Percentiles rank a stretch among this genome's conserved stretches.
Conservation (phyloP, 2,329 filamentous ascomycete species). For the Elsinoe arachidis region DNA sequence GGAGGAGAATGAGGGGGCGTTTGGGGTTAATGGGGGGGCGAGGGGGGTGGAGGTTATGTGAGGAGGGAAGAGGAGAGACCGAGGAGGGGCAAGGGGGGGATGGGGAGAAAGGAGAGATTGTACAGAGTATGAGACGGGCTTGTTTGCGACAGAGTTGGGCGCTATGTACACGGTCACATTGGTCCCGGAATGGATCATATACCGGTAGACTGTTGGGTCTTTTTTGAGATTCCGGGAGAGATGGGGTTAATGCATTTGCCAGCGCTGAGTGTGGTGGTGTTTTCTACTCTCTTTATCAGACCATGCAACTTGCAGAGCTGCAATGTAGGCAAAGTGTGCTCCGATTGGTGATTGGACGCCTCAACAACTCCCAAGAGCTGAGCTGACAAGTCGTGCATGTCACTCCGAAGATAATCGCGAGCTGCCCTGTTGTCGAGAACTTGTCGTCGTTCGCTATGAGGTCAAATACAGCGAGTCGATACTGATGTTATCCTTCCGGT, state of each 20-base stretch:
- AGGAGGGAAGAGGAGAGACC: background rate
- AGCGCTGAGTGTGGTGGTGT: background rate
- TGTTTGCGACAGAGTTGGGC: background rate
- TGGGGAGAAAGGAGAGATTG: background rate
- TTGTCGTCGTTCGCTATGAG: too few relatives aligned
- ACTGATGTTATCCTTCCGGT: too few relatives aligned
- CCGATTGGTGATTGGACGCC: background rate
- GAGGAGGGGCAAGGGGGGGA: background rate
- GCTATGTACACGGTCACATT: background rate
- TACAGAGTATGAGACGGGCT: background rate
- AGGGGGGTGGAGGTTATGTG: constrained; percentile 10
- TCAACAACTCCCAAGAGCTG: background rate
- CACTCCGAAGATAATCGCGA: too few relatives aligned
- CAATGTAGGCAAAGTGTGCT: background rate
- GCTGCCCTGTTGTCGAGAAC: too few relatives aligned
- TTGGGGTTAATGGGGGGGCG: background rate
- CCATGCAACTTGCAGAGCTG: too few relatives aligned
- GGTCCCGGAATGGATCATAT: background rate
- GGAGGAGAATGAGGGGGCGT: constrained; percentile 7
- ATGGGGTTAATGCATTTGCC: background rate
- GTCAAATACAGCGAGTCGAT: too few relatives aligned
- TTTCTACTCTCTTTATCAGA: background rate
- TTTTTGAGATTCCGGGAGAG: background rate
- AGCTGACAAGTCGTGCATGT: too few relatives aligned
- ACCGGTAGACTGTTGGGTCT: background rate